These are phyloP conservation scores for Aureobasidium sp. DNA, from an alignment of 2,329 filamentous ascomycete genomes.

Conservation along the genomic window DNA sequence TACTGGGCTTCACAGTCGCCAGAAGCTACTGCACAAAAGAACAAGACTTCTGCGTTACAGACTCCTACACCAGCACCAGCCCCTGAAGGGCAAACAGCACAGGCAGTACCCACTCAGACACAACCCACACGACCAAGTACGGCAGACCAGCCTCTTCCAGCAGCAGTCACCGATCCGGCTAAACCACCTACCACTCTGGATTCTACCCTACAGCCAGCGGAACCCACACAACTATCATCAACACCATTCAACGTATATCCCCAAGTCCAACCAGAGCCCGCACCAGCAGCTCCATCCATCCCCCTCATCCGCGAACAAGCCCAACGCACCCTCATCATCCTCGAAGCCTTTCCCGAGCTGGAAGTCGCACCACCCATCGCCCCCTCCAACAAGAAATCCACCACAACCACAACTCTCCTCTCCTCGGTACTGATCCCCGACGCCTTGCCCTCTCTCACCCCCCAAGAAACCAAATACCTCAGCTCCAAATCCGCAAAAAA, in stretches of 20 bases:
- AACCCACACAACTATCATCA: background rate
- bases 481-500: conserved; percentile 40
- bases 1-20: conserved; percentile 24
- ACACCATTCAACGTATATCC: background rate
- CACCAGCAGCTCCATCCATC: conserved; percentile 16
- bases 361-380: background rate
- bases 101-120: conserved; percentile 12
- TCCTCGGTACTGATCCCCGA: conserved; percentile 46
- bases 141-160: background rate
- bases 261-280: background rate
- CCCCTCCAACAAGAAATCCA: conserved; percentile 6
- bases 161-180: conserved; percentile 9
- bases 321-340: conserved; percentile 25
- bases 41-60: conserved; percentile 6
- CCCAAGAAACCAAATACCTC: conserved; percentile 40
- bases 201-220: background rate
- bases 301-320: conserved; percentile 27
- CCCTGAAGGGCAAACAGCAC: background rate
- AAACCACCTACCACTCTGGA: conserved; percentile 14
- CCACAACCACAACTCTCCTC: conserved; percentile 32
- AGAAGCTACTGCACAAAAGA: background rate
- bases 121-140: conserved; percentile 8
- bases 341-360: conserved; percentile 27
- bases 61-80: background rate
- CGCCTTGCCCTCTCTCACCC: conserved; percentile 43